Conservation (phyloP, 2,329 filamentous ascomycete species). For the Cordyceps fumosorosea region DNA sequence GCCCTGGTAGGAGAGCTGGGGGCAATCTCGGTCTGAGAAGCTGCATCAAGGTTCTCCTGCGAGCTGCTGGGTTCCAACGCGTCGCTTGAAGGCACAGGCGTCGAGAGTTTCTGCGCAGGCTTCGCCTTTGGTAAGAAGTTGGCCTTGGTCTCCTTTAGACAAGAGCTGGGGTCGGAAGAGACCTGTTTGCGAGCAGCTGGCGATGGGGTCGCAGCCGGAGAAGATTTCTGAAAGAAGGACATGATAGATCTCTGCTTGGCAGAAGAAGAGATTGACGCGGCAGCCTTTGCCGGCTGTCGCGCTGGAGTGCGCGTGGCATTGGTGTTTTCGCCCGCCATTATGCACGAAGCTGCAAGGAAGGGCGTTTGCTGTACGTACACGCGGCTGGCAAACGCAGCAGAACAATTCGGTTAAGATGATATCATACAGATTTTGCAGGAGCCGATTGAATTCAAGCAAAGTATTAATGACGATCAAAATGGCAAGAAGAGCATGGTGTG, state of each 20-base stretch:
- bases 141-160: slow-evolving; percentile 35
- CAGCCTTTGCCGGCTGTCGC: slow-evolving; percentile 21
- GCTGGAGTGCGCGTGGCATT: slow-evolving; percentile 28
- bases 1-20: slow-evolving; percentile 33
- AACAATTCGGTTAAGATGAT: neutral
- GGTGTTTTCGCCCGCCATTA: slow-evolving; percentile 26
- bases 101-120: slow-evolving; percentile 37
- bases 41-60: slow-evolving; percentile 53
- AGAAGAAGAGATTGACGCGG: slow-evolving; percentile 24
- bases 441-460: neutral
- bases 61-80: slow-evolving; percentile 60
- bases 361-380: neutral
- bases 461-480: neutral
- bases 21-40: slow-evolving; percentile 42
- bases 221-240: slow-evolving; percentile 39
- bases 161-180: slow-evolving; percentile 27
- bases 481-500: neutral
- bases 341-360: slow-evolving; percentile 12
- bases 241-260: slow-evolving; percentile 37
- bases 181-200: slow-evolving; percentile 27
- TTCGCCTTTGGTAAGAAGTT: slow-evolving; percentile 31
- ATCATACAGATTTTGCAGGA: neutral
- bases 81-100: slow-evolving; percentile 78
- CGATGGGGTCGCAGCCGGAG: slow-evolving; percentile 27
- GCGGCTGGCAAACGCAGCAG: neutral